Evolutionary conservation across 192 early-diverging fungal genomes (phyloP), one percentile per base, ranked within the genome.

Genomic region (Podila minutissima): DNA sequence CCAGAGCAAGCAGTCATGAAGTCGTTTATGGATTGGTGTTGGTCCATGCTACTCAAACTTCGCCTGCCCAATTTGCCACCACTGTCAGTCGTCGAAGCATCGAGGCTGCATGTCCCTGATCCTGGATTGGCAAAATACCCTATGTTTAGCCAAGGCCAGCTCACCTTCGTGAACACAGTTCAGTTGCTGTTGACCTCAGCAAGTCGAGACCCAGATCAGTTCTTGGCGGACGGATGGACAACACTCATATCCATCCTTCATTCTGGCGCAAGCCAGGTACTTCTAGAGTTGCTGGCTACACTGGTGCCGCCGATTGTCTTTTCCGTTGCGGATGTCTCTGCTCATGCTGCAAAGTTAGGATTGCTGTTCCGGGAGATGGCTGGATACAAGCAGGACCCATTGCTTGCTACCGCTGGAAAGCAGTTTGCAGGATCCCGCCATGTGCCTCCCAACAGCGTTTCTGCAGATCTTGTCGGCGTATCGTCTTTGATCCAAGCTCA

Each of bases 181-280:
- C 73, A 74, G 6, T 67, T 89, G 58, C 67, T 86, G 51, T 59
- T 89, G 17, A 84, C 85, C 22, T 41, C 65, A 24, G 73, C 85
- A 2, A 84, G 84, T 32, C 82, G 87, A 8, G 62, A 81, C 19
- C 17, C 67, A 11, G 77, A 73, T 8, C 75, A 81, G 51, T 89
- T 86, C 57, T 35, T 89, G 19, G 74, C 77, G 37, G 60, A 83
- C 50, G 87, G 87, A 19, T 89, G 87, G 87, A 38, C 71, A 2
- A 84, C 79, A 13, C 49, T 87, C 28, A 62, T 66, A 8, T 38
- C 69, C 10, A 75, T 89, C 9, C 59, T 89, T 6, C 74, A 74
- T 28, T 59, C 81, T 0, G 83, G 81, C 24, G 65, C 62, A 5
- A 69, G 71, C 1, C 35, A 38, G 1, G 67, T 68, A 15, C 59